A percentile compares a stretch with the other conserved stretches of the same genome.
Conservation (phyloP, 495 filamentous ascomycete species). For the Aspergillus cavernicola region DNA sequence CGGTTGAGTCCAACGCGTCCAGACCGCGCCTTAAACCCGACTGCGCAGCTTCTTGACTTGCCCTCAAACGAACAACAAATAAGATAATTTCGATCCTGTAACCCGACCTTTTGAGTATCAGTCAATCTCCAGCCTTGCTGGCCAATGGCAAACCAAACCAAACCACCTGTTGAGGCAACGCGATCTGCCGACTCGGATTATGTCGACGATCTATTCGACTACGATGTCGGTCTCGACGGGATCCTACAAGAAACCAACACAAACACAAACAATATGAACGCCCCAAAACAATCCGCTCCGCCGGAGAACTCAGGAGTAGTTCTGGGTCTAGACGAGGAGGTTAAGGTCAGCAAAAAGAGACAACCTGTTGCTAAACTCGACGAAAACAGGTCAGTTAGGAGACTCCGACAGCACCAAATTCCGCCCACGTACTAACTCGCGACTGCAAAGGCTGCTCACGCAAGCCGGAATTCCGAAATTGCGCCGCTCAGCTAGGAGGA, state of each 20-base stretch:
- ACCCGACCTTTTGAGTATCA: neutral
- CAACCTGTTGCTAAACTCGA: constrained; percentile 81
- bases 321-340: constrained; percentile 81
- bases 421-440: neutral
- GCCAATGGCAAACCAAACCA: constrained; percentile 11
- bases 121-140: neutral
- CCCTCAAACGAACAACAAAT: no score
- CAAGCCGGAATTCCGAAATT: constrained; percentile 80
- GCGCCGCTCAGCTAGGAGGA: constrained; percentile 62
- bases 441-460: constrained; percentile 62
- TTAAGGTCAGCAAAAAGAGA: constrained; percentile 73
- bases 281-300: constrained; percentile 26
- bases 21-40: neutral
- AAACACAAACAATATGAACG: constrained; percentile 23
- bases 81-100: no score
- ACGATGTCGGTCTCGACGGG: constrained; percentile 57
- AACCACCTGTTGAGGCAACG: constrained; percentile 13
- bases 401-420: neutral
- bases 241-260: constrained; percentile 43
- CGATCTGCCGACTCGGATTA: constrained; percentile 30
- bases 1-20: neutral
- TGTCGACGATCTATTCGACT: constrained; percentile 65
- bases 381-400: constrained; percentile 57
- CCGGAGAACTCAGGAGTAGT: constrained; percentile 30
- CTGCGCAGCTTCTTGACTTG: neutral